Percentiles rank a stretch among this genome's conserved stretches.
Evolutionary conservation across 768 basidiomycete genomes (phyloP).

Genomic region (Pleurotus pulmonarius): DNA sequence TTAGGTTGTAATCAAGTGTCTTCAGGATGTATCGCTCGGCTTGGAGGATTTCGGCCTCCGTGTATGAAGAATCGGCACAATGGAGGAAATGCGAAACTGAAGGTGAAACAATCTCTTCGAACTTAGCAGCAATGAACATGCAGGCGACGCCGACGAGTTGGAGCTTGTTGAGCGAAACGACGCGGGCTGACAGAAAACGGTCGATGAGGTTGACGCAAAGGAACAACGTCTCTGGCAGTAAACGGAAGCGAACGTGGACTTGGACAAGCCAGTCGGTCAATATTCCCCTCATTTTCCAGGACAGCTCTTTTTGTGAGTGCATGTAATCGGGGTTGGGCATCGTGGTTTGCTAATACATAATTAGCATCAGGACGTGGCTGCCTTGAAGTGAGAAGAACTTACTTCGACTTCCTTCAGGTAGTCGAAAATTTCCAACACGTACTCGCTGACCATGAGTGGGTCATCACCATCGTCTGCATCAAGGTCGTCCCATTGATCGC

Average conservation of each 20-base stretch:
- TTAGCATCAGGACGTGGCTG: not conserved
- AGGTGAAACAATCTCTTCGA: slow-evolving; percentile 93
- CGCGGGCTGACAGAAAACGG: slow-evolving; percentile 72
- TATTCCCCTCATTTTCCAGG: slow-evolving; percentile 96
- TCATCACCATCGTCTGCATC: slow-evolving; percentile 92
- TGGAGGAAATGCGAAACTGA: slow-evolving; percentile 86
- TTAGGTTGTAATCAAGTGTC: slow-evolving; percentile 89
- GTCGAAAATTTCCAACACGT: slow-evolving; percentile 89
- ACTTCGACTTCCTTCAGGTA: slow-evolving; percentile 93
- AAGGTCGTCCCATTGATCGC: slow-evolving; percentile 81
- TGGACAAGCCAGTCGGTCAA: slow-evolving; percentile 96
- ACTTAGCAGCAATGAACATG: slow-evolving; percentile 91
- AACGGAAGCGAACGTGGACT: slow-evolving; percentile 88
- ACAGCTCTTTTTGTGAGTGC: slow-evolving; percentile 88
- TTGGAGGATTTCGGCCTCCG: slow-evolving; percentile 65
- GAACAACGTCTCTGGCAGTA: slow-evolving; percentile 94
- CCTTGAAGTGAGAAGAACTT: slow-evolving; percentile 13
- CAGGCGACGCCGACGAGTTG: slow-evolving; percentile 95
- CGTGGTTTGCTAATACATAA: slow-evolving; percentile 51
- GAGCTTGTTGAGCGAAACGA: slow-evolving; percentile 86
- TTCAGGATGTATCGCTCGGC: slow-evolving; percentile 90
- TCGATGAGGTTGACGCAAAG: slow-evolving; percentile 92
- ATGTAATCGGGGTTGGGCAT: slow-evolving; percentile 96
- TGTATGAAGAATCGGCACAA: slow-evolving; percentile 85
- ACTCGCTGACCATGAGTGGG: slow-evolving; percentile 96